phyloP scores from a whole-genome alignment of 164 flowering plant genomes.

The Magnolia officinalis region DNA sequence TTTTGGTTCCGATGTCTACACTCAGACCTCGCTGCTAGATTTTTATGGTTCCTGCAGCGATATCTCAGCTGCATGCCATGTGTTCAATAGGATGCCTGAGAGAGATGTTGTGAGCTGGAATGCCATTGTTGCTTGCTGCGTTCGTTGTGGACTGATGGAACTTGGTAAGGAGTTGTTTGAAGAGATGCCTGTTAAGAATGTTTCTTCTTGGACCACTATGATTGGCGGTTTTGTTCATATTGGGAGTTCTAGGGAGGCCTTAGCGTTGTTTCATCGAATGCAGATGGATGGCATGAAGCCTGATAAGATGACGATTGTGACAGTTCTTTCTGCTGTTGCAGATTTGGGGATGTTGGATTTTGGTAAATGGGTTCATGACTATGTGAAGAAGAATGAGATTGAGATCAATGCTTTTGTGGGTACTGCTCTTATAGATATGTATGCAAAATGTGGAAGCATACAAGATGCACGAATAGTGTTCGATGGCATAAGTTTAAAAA shows the following conservation, averaged over 20 bases:
- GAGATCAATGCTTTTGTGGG: conserved; percentile 14
- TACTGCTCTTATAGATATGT: conserved; percentile 81
- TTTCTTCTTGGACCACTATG: conserved; percentile 23
- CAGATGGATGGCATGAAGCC: conserved; percentile 15
- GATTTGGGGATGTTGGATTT: conserved; percentile 12
- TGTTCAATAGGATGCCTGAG: conserved; percentile 18
- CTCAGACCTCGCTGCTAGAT: conserved; percentile 19
- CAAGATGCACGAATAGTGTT: conserved; percentile 12
- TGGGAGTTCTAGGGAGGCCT: conserved; percentile 12
- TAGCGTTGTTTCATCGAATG: conserved; percentile 13
- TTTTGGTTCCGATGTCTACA: conserved; percentile 15
- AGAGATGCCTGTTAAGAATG: conserved; percentile 8
- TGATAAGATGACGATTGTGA: conserved; percentile 15
- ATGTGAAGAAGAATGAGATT: conserved; percentile 13
- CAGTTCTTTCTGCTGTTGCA: conserved; percentile 16
- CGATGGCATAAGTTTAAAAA: conserved; percentile 7
- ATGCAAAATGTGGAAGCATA: conserved; percentile 66
- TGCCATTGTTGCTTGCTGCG: conserved; percentile 9
- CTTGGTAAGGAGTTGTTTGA: conserved; percentile 13
- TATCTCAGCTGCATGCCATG: conserved; percentile 1
- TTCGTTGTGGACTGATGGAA: conserved; percentile 7
- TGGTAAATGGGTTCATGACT: conserved; percentile 17
- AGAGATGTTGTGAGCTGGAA: conserved; percentile 20
- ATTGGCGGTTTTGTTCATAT: conserved; percentile 12
- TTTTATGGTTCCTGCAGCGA: conserved; percentile 9